Percentiles rank a stretch among this genome's conserved stretches.
These are phyloP conservation scores for Camellia granthamiana DNA, from an alignment of 148 eudicot species.

Conservation along the genomic window DNA sequence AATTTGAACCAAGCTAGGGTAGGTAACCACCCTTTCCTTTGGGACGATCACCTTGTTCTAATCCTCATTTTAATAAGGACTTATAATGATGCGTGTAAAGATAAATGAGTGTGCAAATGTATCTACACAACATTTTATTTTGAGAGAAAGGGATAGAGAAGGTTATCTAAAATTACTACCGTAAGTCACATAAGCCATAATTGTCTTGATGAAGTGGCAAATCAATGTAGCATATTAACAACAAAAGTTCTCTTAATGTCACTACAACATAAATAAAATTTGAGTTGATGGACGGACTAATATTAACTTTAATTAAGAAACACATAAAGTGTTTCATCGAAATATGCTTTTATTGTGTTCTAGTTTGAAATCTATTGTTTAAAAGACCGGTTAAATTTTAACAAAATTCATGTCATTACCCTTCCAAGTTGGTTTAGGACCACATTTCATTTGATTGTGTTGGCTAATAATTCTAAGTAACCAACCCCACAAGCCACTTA, in stretches of 20 bases:
- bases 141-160: background rate
- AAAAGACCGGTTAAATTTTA: background rate
- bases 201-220: background rate
- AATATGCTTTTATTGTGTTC: no score
- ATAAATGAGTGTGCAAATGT: no score
- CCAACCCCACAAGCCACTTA: slow-evolving; percentile 11
- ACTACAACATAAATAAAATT: background rate
- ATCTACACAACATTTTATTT: background rate
- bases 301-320: background rate
- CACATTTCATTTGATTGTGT: slow-evolving; percentile 1
- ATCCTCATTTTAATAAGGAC: no score
- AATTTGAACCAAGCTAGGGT: no score
- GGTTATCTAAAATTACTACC: background rate
- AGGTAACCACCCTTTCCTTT: no score
- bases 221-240: background rate
- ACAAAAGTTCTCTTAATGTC: background rate
- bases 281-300: background rate
- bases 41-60: no score
- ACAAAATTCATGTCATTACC: background rate
- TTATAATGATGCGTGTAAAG: no score
- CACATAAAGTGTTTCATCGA: no score
- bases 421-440: background rate
- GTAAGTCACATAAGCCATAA: no score
- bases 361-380: background rate
- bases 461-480: slow-evolving; percentile 5